Evolutionary conservation across 805 yeast genomes (phyloP).

Genomic region (Geotrichum ghanense): DNA sequence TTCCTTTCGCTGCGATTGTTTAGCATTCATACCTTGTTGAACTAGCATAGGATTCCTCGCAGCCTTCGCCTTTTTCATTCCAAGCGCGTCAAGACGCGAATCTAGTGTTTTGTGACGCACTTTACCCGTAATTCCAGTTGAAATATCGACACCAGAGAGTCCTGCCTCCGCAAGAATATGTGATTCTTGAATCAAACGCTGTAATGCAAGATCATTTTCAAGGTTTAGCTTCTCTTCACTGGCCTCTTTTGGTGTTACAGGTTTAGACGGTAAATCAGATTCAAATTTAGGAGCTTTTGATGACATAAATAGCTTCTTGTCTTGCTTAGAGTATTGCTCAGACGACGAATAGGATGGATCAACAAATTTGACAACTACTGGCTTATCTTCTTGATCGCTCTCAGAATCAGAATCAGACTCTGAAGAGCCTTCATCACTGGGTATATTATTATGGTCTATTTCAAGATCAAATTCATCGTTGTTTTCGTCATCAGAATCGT

Average conservation of each 20-base stretch:
- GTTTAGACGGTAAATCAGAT: constrained; percentile 4
- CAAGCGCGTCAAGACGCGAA: constrained; percentile 21
- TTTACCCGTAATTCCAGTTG: constrained; percentile 28
- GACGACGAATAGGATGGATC: constrained; percentile 13
- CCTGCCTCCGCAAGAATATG: constrained; percentile 38
- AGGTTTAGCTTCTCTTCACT: constrained; percentile 36
- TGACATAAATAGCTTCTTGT: constrained; percentile 21
- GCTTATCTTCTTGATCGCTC: constrained; percentile 18
- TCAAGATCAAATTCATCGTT: constrained; percentile 7
- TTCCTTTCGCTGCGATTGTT: constrained; percentile 28
- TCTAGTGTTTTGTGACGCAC: constrained; percentile 27
- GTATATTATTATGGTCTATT: constrained; percentile 14
- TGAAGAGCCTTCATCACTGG: constrained; percentile 13
- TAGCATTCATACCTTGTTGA: constrained; percentile 70
- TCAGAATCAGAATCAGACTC: constrained; percentile 7
- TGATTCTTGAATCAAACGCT: constrained; percentile 55
- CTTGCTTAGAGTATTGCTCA: constrained; percentile 13
- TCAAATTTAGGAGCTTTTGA: constrained; percentile 23
- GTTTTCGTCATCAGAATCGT: constrained; percentile 5
- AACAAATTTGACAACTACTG: constrained; percentile 24
- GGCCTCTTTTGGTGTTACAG: constrained; percentile 8
- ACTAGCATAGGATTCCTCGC: constrained; percentile 84
- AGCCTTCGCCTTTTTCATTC: constrained; percentile 29
- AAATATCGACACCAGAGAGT: constrained; percentile 25
- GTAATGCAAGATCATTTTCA: constrained; percentile 57